These are phyloP conservation scores for Ustilago lituana DNA, from an alignment of 1,284 basidiomycete species.

Conservation along the genomic window DNA sequence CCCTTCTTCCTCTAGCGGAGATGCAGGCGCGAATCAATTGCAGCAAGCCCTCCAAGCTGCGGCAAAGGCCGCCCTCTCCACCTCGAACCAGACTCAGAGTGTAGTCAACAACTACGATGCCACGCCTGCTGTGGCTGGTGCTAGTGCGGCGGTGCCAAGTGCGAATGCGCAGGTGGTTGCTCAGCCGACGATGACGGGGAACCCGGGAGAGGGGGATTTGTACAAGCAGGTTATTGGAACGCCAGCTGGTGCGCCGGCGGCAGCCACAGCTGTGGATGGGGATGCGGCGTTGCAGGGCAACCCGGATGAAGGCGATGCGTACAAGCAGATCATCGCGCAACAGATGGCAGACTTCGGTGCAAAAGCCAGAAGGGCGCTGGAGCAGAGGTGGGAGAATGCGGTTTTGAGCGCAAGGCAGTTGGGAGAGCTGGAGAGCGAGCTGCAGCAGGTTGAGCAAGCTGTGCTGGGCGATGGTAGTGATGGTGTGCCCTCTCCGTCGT, in stretches of 20 bases:
- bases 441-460: constrained; percentile 2
- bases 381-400: neutral
- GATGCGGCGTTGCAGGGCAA: constrained; percentile 4
- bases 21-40: neutral
- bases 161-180: constrained; percentile 14
- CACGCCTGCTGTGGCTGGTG: constrained; percentile 9
- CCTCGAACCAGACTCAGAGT: constrained; percentile 9
- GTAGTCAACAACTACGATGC: constrained; percentile 25
- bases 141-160: neutral
- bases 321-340: constrained; percentile 18
- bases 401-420: constrained; percentile 6
- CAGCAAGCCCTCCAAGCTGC: constrained; percentile 22
- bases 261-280: neutral
- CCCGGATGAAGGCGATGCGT: constrained; percentile 14
- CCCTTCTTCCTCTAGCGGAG: too few species aligned
- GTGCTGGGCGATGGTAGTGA: constrained; percentile 4
- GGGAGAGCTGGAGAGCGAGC: neutral
- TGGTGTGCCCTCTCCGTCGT: neutral
- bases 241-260: neutral
- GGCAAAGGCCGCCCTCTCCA: constrained; percentile 5
- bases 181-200: constrained; percentile 10
- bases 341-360: constrained; percentile 28
- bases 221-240: constrained; percentile 21
- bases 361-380: constrained; percentile 8
- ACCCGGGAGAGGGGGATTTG: constrained; percentile 14